Conservation (phyloP, 805 yeast species). For the Saturnispora dispora region DNA sequence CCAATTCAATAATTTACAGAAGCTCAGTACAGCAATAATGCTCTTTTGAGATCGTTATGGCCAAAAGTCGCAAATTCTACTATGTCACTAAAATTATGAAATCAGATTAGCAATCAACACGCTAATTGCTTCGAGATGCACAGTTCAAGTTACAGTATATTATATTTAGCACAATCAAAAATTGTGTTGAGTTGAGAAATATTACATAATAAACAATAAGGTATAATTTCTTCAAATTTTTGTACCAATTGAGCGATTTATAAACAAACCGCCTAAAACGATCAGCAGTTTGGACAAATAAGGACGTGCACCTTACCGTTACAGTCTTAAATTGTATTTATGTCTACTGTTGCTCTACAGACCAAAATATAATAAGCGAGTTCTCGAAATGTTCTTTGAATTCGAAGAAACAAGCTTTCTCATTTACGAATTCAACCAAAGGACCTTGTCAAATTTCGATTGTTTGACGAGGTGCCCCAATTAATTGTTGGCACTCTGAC, state of each 20-base stretch:
- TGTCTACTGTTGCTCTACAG: neutral
- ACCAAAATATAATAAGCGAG: neutral
- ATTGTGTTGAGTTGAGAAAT: neutral
- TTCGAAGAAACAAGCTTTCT: neutral
- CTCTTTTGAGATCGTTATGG: neutral
- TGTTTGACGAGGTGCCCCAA: neutral
- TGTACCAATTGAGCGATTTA: neutral
- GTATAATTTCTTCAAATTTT: too few relatives aligned
- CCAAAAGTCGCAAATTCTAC: neutral
- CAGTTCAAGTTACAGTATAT: neutral
- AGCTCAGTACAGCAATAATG: neutral
- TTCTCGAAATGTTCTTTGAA: neutral
- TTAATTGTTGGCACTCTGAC: neutral
- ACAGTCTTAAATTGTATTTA: neutral
- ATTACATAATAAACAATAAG: neutral
- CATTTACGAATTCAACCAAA: neutral
- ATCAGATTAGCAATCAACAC: neutral
- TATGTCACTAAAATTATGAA: neutral
- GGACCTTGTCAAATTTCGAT: neutral
- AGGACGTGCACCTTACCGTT: neutral
- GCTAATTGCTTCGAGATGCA: neutral
- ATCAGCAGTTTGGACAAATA: neutral
- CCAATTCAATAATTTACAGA: too few relatives aligned
- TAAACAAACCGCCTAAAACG: neutral
- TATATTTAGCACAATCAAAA: neutral